Evolutionary conservation across 2,329 filamentous ascomycete genomes (phyloP).

Genomic region (Sarocladiaceae sp.): DNA sequence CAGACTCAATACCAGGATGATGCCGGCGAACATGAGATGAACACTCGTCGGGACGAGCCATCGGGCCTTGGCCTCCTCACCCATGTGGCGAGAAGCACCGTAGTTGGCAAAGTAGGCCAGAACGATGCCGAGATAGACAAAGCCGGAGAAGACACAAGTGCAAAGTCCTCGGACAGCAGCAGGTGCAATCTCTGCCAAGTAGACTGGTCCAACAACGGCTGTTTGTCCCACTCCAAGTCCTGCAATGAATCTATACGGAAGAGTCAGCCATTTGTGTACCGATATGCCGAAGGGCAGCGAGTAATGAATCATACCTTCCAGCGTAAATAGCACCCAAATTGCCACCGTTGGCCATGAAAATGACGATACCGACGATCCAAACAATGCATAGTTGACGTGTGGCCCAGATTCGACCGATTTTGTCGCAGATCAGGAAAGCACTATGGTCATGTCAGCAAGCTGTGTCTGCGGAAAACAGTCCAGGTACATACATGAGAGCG

Average conservation of each 20-base stretch:
- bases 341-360: conserved; percentile 50
- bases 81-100: conserved; percentile 48
- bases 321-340: conserved; percentile 55
- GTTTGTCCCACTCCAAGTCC: conserved; percentile 64
- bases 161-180: conserved; percentile 68
- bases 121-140: conserved; percentile 73
- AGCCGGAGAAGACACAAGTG: conserved; percentile 51
- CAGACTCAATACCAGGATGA: conserved; percentile 68
- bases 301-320: too few relatives aligned
- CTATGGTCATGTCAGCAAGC: conserved; percentile 24
- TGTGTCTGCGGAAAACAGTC: not conserved
- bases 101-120: conserved; percentile 75
- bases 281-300: too few relatives aligned
- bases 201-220: conserved; percentile 65
- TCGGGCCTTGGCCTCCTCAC: conserved; percentile 36
- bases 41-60: conserved; percentile 69
- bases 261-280: too few relatives aligned
- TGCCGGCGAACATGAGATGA: conserved; percentile 71
- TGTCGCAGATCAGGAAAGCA: conserved; percentile 54
- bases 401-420: conserved; percentile 57
- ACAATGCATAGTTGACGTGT: conserved; percentile 52
- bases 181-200: conserved; percentile 69
- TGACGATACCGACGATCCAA: conserved; percentile 53
- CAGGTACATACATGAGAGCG: conserved; percentile 47
- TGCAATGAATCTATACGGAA: too few relatives aligned